Evolutionary conservation across 2,329 filamentous ascomycete species (phyloP).

Genomic region (Aspergillus sp.): DNA sequence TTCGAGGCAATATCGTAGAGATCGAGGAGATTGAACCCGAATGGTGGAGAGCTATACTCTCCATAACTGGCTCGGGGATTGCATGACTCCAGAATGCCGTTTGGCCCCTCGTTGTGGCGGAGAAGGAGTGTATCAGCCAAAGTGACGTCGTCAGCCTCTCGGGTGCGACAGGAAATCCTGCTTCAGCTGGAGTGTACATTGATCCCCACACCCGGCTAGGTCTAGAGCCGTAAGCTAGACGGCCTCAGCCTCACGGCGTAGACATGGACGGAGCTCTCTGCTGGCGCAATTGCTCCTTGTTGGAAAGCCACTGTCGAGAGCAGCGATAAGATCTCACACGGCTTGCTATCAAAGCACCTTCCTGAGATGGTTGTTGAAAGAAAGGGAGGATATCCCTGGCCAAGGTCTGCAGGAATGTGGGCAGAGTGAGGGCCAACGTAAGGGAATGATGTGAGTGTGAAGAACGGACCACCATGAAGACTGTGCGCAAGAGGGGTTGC

Average conservation of each 20-base stretch:
- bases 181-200: neutral
- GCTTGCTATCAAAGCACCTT: neutral
- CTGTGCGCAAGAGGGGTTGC: conserved; percentile 8
- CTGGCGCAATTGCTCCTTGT: neutral
- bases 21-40: conserved; percentile 4
- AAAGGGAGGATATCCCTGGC: conserved; percentile 19
- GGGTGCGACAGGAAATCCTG: conserved; percentile 6
- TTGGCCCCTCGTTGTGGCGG: conserved; percentile 5
- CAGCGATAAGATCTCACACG: conserved; percentile 2
- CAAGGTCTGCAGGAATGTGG: conserved; percentile 15
- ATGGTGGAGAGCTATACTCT: neutral
- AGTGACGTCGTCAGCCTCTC: conserved; percentile 10
- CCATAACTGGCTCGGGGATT: neutral
- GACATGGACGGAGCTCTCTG: neutral
- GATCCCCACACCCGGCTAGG: conserved; percentile 5
- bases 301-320: neutral
- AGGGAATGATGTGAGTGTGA: conserved; percentile 14
- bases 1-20: conserved; percentile 6
- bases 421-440: conserved; percentile 9
- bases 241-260: neutral
- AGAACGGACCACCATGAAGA: conserved; percentile 4
- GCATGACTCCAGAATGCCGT: neutral
- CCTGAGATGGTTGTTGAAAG: neutral
- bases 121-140: neutral
- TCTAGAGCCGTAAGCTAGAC: conserved; percentile 1